phyloP scores from a whole-genome alignment of 2,329 filamentous ascomycete genomes.

The Colletotrichum cordylinicola region DNA sequence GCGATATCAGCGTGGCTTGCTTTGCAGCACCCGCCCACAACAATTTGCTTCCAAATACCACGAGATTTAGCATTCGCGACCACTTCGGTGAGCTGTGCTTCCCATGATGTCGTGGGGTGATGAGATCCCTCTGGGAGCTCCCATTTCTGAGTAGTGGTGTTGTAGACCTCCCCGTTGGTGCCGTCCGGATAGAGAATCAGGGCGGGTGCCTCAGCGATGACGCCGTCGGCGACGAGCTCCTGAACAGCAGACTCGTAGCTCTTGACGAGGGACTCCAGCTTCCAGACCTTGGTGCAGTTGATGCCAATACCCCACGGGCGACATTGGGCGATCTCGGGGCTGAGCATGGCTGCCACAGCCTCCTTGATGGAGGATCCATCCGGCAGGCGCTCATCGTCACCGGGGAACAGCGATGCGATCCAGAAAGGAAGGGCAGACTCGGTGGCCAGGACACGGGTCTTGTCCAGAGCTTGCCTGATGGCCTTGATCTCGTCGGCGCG shows the following conservation, averaged over 20 bases:
- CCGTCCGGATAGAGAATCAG: conserved; percentile 73
- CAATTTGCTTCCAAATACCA: conserved; percentile 48
- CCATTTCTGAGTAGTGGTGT: conserved; percentile 68
- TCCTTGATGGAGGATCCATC: conserved; percentile 54
- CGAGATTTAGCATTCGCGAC: conserved; percentile 41
- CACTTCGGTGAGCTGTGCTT: conserved; percentile 45
- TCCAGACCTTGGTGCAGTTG: conserved; percentile 72
- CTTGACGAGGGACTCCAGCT: conserved; percentile 60
- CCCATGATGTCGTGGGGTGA: conserved; percentile 45
- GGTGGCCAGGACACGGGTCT: conserved; percentile 30
- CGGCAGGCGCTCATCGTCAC: conserved; percentile 56
- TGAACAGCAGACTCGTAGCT: conserved; percentile 57
- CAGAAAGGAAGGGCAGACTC: conserved; percentile 52
- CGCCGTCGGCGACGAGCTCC: conserved; percentile 38
- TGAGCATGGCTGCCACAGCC: conserved; percentile 43
- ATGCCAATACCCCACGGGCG: conserved; percentile 69
- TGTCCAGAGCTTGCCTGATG: conserved; percentile 51
- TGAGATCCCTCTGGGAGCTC: conserved; percentile 40
- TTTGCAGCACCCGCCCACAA: conserved; percentile 62
- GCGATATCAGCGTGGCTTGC: conserved; percentile 36
- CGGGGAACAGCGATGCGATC: conserved; percentile 69
- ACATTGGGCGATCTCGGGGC: conserved; percentile 24
- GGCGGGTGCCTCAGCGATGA: conserved; percentile 49
- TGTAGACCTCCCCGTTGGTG: conserved; percentile 71
- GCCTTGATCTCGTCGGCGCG: conserved; percentile 66